Base-by-base conservation (phyloP, 768 basidiomycete species). In the Rhizopogon vesiculosus region DNA sequence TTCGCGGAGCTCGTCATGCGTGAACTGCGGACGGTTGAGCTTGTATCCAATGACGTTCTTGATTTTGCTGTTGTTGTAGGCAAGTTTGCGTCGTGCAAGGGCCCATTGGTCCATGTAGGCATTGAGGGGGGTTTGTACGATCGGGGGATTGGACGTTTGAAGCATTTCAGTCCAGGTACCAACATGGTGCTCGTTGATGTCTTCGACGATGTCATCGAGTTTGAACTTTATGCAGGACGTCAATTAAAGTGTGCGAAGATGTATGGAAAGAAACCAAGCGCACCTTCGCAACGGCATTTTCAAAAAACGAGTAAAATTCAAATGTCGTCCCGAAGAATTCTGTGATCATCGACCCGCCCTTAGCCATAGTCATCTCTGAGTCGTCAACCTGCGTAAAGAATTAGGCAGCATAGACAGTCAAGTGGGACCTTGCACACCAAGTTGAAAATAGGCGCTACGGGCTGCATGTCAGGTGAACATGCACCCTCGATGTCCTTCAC, bases 171-270 rank as follows among this genome's bases (percentile, higher is more conserved):
- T 89, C 92, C 92, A 94, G 10, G 81, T 84, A 51, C 80, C 75
- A 33, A 91, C 87, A 64, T 94, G 91, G 46, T 84, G 81, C 64
- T 92, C 90, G 64, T 93, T 93, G 64, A 91, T 89, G 48, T 91
- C 88, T 64, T 92, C 89, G 7, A 91, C 80, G 41, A 80, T 69
- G 59, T 91, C 88, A 53, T 89, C 86, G 28, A 82, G 75, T 44
- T 75, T 78, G 61, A 89, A 73, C 86, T 90, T 62, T 10, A 38
- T 1, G 12, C 9, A 45, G 41, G 51, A 53, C 16, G 22, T 43
- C 16, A 51, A 31, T 15, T 50, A 38, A 15, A 4, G 19, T 15
- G 31, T 51, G 18, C 22, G 8, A 15, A 38, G 1, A 38, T 38
- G 13, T 19, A 16, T 51, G 19, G 5, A n/a, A 38, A 52, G 3